Evolutionary conservation across 2,329 filamentous ascomycete species (phyloP).

Genomic region (Epicoccum nigrum): DNA sequence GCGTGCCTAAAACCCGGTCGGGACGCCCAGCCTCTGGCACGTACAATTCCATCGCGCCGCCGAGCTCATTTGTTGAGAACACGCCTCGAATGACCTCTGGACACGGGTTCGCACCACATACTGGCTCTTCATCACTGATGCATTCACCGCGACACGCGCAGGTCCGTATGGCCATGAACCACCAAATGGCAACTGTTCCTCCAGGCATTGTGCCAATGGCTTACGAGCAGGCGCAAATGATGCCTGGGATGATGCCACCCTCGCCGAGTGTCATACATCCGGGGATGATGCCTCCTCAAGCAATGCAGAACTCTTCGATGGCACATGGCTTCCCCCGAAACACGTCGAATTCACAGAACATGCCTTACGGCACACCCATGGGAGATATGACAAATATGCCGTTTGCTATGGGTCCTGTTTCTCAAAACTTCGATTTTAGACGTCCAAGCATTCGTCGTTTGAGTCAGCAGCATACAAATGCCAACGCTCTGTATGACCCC

Average conservation of each 20-base stretch:
- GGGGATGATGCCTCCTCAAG: conserved; percentile 18
- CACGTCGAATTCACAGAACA: neutral
- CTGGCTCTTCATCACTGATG: conserved; percentile 15
- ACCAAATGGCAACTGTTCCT: conserved; percentile 13
- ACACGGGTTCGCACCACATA: conserved; percentile 20
- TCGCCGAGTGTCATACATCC: conserved; percentile 21
- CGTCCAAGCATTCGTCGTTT: conserved; percentile 16
- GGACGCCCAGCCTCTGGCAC: conserved; percentile 17
- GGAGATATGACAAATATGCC: conserved; percentile 40
- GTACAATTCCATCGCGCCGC: conserved; percentile 10
- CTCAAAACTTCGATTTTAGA: conserved; percentile 18
- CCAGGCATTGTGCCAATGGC: conserved; percentile 21
- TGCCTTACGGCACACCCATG: conserved; percentile 24
- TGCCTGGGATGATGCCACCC: conserved; percentile 16
- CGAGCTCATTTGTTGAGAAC: conserved; percentile 29
- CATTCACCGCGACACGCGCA: conserved; percentile 25
- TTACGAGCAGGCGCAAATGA: conserved; percentile 16
- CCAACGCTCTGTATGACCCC: conserved; percentile 33
- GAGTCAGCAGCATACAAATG: conserved; percentile 13
- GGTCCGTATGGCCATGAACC: conserved; percentile 20
- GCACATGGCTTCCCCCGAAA: conserved; percentile 23
- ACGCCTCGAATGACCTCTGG: conserved; percentile 21
- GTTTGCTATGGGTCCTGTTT: conserved; percentile 14
- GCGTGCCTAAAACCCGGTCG: conserved; percentile 17
- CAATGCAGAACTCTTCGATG: conserved; percentile 18